Evolutionary conservation across 2,329 filamentous ascomycete genomes (phyloP), one percentile per base, ranked within the genome.

Genomic region (Neonectria hederae): DNA sequence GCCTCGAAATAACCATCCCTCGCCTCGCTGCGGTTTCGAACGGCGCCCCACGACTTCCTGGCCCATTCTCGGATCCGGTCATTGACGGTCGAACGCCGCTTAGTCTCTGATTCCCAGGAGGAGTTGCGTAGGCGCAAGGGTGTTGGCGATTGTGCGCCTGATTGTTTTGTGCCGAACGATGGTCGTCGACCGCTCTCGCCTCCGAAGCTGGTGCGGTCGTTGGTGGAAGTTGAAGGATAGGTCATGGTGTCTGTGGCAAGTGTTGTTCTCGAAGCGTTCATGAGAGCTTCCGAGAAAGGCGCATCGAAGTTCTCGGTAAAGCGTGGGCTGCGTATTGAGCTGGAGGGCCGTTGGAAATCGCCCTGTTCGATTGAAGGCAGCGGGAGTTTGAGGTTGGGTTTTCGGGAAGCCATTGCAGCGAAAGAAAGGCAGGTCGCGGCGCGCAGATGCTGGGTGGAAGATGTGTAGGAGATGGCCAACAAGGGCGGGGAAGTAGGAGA

Each of bases 221-320:
- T 62, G 30, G 66, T 64, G 48, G 59, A 59, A 19, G 71, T 67
- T 10, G 68, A 74, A 42, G 75, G 70, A 14, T 69, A 76, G 54
- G 69, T 73, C 59, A 72, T 72, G 52, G 51, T 62, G 24, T 74
- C 70, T 45, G 73, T 75, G 22, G 72, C 65, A 28, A 73, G 67
- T 2, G 75, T 75, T 19, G 72, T 74, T 32, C 67, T 68, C 1
- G 75, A 76, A 48, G 74, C 71, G 56, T 78, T 76, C 65, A 78
- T 65, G 30, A 80, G 70, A 8, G 73, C 74, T 65, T 76, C 74
- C 38, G 76, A 79, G 65, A 80, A 79, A 17, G 78, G 78, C 2
- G 78, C 78, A 62, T 80, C 74, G 62, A 80, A 80, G 59, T 80
- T 76, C 65, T 80, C 78, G 63, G 62, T 74, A 65, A 80, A 80